Base-by-base conservation (phyloP, 805 yeast genomes). In the Tetrapisispora iriomotensis region DNA sequence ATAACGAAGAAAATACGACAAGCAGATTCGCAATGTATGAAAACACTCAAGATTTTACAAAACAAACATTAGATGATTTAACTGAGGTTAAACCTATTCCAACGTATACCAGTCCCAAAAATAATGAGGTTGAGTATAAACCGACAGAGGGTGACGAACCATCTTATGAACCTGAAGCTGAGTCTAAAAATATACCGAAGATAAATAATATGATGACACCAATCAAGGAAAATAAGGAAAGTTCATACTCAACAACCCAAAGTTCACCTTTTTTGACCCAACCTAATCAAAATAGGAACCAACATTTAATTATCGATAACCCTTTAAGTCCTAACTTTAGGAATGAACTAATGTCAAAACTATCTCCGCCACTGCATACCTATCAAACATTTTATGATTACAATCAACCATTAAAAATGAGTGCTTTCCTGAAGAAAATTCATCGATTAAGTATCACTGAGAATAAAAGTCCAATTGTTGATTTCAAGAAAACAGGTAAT, bases 241-340 rank as follows among this genome's bases (percentile, higher is more conserved):
- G 17, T 23, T 38, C 24, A 17, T 30, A 12, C 10, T 24, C 32
- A 14, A 37, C 38, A 17, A 23, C 36, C 13, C 29, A 35, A 27
- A 39, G 42, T 18, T 55, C 61, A 1, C 61, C 63, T 8, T 56
- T 57, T 39, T 41, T 55, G 9, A 54, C 62, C 3, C 62, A 57
- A 38, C 61, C 60, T 10, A 47, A 42, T 23, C 30, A n/a, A 29
- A 2, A 21, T n/a, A 14, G 7, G 17, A 31, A 20, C 12, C 8
- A 14, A 3, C 14, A 27, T 3, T 29, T 23, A 14, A 45, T 41
- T 26, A 45, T 56, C 26, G 56, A 52, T n/a, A 54, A 69, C 34
- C 80, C 88, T 3, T 61, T 71, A 31, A 75, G 71, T 51, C 54
- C 55, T 4, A 47, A 46, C 1, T 45, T 75, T 19, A 65, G 73